Conservation (phyloP, 805 yeast species). For the Candida loeiensis region DNA sequence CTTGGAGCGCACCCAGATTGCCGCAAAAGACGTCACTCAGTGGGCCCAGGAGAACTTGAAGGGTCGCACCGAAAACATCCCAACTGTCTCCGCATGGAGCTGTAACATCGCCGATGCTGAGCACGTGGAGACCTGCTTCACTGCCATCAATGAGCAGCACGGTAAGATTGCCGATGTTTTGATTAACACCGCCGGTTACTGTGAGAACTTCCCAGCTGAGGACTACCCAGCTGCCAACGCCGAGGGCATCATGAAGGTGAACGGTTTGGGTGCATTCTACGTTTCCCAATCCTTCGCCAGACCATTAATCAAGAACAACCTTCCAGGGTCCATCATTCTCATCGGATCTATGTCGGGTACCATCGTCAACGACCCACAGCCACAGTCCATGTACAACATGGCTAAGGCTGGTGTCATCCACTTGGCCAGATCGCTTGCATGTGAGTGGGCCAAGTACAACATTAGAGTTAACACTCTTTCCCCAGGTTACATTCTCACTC, state of each 20-base stretch:
- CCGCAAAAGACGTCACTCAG: slow-evolving; percentile 47
- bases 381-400: slow-evolving; percentile 78
- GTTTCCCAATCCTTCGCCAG: slow-evolving; percentile 72
- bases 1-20: slow-evolving; percentile 51
- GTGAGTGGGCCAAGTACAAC: slow-evolving; percentile 77
- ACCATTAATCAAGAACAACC: slow-evolving; percentile 55
- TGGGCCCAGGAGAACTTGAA: slow-evolving; percentile 48
- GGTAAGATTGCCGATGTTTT: slow-evolving; percentile 60
- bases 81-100: slow-evolving; percentile 57
- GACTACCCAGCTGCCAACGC: slow-evolving; percentile 72
- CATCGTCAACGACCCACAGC: slow-evolving; percentile 75
- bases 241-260: slow-evolving; percentile 64
- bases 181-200: slow-evolving; percentile 81
- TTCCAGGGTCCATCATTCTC: slow-evolving; percentile 59
- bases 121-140: slow-evolving; percentile 54
- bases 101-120: slow-evolving; percentile 70
- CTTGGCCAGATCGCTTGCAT: slow-evolving; percentile 69
- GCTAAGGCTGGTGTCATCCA: slow-evolving; percentile 85
- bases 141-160: slow-evolving; percentile 53
- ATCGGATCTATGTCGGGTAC: slow-evolving; percentile 80
- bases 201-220: slow-evolving; percentile 75
- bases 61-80: slow-evolving; percentile 28
- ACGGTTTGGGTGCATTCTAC: slow-evolving; percentile 71
- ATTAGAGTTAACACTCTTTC: slow-evolving; percentile 75
- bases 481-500: slow-evolving; percentile 80